phyloP scores from a whole-genome alignment of 768 basidiomycete species.

The Psilocybe cyanescens region DNA sequence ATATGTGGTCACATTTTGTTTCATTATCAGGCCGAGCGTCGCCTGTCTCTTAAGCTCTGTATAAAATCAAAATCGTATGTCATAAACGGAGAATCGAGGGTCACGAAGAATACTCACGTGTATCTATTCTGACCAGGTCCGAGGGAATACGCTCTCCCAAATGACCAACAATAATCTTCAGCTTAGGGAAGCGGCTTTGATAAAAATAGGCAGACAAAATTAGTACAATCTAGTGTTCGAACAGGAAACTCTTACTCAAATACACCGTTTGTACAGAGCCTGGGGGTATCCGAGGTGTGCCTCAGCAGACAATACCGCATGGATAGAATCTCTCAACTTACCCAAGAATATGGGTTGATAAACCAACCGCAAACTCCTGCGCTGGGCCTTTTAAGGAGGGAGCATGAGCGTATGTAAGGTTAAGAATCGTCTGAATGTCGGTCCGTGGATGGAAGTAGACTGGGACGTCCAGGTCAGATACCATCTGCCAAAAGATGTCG shows the following conservation, averaged over 20 bases:
- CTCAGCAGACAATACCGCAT: background rate
- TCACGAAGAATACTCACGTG: slow-evolving; percentile 28
- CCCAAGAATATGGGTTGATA: slow-evolving; percentile 44
- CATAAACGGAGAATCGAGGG: background rate
- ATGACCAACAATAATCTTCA: slow-evolving; percentile 46
- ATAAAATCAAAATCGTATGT: background rate
- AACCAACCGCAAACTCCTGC: slow-evolving; percentile 41
- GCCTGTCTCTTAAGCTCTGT: slow-evolving; percentile 34
- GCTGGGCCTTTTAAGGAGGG: slow-evolving; percentile 35
- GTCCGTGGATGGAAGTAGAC: slow-evolving; percentile 41
- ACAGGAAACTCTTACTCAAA: background rate
- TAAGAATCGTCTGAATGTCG: slow-evolving; percentile 30
- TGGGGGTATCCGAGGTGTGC: background rate
- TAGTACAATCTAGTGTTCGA: too few species aligned
- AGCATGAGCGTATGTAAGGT: slow-evolving; percentile 34
- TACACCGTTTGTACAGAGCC: background rate
- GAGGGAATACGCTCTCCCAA: slow-evolving; percentile 46
- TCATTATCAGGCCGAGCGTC: slow-evolving; percentile 38
- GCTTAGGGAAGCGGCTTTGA: slow-evolving; percentile 42
- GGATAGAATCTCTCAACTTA: slow-evolving; percentile 6
- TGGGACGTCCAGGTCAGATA: slow-evolving; percentile 41
- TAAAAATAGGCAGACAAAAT: too few species aligned
- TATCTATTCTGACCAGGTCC: slow-evolving; percentile 42
- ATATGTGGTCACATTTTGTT: slow-evolving; percentile 38
- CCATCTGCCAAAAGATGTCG: slow-evolving; percentile 41